Conservation (phyloP, 106 monocot genomes). For the Acorus gramineus region DNA sequence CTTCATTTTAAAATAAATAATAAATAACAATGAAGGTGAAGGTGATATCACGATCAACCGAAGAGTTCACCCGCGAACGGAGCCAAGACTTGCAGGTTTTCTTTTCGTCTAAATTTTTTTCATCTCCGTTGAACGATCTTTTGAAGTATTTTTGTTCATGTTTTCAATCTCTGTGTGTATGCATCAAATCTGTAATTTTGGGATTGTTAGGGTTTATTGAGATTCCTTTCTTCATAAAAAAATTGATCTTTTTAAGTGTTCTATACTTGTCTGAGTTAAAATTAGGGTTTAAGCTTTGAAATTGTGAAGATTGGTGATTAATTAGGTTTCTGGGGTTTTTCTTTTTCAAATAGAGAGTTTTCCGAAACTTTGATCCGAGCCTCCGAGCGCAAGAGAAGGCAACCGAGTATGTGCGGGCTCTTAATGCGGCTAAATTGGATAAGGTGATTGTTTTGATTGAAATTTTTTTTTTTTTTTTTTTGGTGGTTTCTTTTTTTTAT, state of each 20-base stretch:
- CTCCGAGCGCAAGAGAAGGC: slow-evolving; percentile 76
- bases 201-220: neutral
- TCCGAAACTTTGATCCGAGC: slow-evolving; percentile 81
- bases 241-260: too few relatives aligned
- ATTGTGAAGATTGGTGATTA: neutral
- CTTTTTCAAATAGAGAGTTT: slow-evolving; percentile 61
- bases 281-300: too few relatives aligned
- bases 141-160: neutral
- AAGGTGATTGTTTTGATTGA: slow-evolving; percentile 29
- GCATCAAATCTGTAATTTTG: neutral
- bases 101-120: neutral
- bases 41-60: slow-evolving; percentile 82
- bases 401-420: slow-evolving; percentile 80
- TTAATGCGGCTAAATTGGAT: slow-evolving; percentile 89
- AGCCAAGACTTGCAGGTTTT: slow-evolving; percentile 79
- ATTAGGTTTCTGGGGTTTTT: neutral
- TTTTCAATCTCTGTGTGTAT: too few relatives aligned
- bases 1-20: too few relatives aligned
- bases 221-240: neutral
- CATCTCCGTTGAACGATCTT: neutral
- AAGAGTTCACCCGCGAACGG: slow-evolving; percentile 91
- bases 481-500: neutral
- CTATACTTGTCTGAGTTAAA: too few relatives aligned
- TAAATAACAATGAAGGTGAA: slow-evolving; percentile 65
- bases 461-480: neutral